phyloP scores from a whole-genome alignment of 352 stramenopile genomes.

The Phytophthora melonis region DNA sequence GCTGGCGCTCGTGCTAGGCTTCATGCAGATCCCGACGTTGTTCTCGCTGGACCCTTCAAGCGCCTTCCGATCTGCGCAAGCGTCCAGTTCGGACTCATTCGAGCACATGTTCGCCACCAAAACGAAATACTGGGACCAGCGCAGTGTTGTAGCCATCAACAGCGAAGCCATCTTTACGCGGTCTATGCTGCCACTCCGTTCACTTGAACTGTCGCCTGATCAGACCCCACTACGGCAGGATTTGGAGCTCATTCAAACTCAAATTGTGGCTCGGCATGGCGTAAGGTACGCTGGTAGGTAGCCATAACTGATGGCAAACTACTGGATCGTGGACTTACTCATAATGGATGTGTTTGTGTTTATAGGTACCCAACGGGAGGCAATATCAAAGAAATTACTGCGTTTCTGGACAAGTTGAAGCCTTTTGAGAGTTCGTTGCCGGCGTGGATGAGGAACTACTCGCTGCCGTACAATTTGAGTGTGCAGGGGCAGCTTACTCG shows the following conservation, averaged over 20 bases:
- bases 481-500: slow-evolving; percentile 53
- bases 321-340: neutral
- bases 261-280: slow-evolving; percentile 70
- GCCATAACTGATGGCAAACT: neutral
- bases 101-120: slow-evolving; percentile 64
- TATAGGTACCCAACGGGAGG: slow-evolving; percentile 61
- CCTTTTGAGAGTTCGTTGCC: slow-evolving; percentile 48
- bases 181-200: slow-evolving; percentile 21
- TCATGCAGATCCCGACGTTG: slow-evolving; percentile 15
- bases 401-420: slow-evolving; percentile 52
- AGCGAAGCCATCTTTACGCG: slow-evolving; percentile 2
- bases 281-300: slow-evolving; percentile 50
- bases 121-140: slow-evolving; percentile 68
- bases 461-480: slow-evolving; percentile 71
- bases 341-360: neutral
- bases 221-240: slow-evolving; percentile 25
- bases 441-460: slow-evolving; percentile 70
- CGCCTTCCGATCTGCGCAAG: slow-evolving; percentile 3
- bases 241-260: slow-evolving; percentile 64
- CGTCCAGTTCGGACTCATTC: slow-evolving; percentile 13
- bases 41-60: slow-evolving; percentile 1
- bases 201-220: neutral
- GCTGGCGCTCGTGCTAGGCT: slow-evolving; percentile 5
- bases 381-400: slow-evolving; percentile 63
- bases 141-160: neutral